These are phyloP conservation scores for Clavariopsis aquatica DNA, from an alignment of 495 filamentous ascomycete species.

Conservation along the genomic window DNA sequence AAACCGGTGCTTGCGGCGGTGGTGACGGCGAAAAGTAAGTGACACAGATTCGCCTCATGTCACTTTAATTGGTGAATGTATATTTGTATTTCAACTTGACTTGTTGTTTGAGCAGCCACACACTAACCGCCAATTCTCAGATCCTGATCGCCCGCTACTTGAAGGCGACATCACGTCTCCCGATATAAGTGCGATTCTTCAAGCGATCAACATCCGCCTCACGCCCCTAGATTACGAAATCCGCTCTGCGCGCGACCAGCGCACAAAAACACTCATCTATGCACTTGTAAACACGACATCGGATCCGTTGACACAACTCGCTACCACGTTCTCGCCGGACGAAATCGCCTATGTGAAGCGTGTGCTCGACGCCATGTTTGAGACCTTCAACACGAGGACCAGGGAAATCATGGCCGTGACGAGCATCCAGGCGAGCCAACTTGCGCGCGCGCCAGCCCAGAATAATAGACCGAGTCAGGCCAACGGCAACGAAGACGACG, in stretches of 20 bases:
- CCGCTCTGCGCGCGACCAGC: slow-evolving; percentile 21
- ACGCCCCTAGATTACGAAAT: slow-evolving; percentile 78
- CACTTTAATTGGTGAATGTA: not conserved
- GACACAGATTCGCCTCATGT: not conserved
- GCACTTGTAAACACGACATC: slow-evolving; percentile 87
- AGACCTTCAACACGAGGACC: slow-evolving; percentile 71
- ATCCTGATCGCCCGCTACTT: slow-evolving; percentile 44
- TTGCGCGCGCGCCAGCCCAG: slow-evolving; percentile 45
- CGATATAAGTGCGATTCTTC: slow-evolving; percentile 68
- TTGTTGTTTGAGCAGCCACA: not conserved
- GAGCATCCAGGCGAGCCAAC: slow-evolving; percentile 70
- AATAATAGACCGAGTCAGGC: slow-evolving; percentile 39
- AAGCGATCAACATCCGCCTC: slow-evolving; percentile 67
- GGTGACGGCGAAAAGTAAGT: slow-evolving; percentile 56
- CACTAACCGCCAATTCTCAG: not conserved
- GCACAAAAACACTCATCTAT: slow-evolving; percentile 58
- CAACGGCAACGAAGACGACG: slow-evolving; percentile 36
- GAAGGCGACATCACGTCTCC: slow-evolving; percentile 64
- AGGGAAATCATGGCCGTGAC: slow-evolving; percentile 80
- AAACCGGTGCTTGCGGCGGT: slow-evolving; percentile 76
- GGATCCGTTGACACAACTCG: slow-evolving; percentile 80
- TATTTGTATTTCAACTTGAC: not conserved
- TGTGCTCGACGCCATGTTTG: slow-evolving; percentile 89
- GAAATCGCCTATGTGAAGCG: slow-evolving; percentile 89
- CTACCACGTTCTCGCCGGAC: slow-evolving; percentile 77